Conservation (phyloP, 148 eudicot genomes). For the Persicaria maculosa region DNA sequence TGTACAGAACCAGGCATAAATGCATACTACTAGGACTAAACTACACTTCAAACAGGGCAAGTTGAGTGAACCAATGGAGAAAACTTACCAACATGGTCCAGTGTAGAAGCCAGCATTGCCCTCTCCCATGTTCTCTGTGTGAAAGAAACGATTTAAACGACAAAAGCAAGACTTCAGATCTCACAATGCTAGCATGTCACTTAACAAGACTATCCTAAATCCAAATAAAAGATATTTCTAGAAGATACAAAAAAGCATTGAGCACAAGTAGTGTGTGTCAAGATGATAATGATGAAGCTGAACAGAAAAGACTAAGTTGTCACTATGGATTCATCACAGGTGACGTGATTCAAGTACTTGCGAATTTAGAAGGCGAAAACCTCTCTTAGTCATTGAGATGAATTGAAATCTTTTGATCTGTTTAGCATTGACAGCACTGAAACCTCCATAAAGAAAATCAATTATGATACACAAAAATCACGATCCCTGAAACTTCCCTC, state of each 20-base stretch:
- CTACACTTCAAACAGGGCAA: background rate
- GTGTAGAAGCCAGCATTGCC: conserved; percentile 74
- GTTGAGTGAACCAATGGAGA: background rate
- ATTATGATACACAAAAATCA: background rate
- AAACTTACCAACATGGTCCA: conserved; percentile 76
- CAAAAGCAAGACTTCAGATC: background rate
- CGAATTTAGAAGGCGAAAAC: background rate
- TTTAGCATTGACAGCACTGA: background rate
- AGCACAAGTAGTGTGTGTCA: background rate
- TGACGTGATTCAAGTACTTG: background rate
- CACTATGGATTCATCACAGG: background rate
- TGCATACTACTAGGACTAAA: background rate
- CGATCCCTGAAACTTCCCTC: background rate
- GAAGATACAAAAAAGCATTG: background rate
- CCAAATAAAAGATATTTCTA: background rate
- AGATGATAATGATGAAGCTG: background rate
- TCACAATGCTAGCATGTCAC: background rate
- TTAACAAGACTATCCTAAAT: background rate
- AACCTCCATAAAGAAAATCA: background rate
- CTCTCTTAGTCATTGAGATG: background rate
- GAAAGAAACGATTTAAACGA: conserved; percentile 11
- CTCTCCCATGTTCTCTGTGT: conserved; percentile 94
- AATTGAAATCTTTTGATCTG: background rate
- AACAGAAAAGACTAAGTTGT: background rate
- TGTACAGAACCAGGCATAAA: background rate